These are phyloP conservation scores for Sporothrix mexicana DNA, from an alignment of 2,329 filamentous ascomycete genomes.

Conservation along the genomic window DNA sequence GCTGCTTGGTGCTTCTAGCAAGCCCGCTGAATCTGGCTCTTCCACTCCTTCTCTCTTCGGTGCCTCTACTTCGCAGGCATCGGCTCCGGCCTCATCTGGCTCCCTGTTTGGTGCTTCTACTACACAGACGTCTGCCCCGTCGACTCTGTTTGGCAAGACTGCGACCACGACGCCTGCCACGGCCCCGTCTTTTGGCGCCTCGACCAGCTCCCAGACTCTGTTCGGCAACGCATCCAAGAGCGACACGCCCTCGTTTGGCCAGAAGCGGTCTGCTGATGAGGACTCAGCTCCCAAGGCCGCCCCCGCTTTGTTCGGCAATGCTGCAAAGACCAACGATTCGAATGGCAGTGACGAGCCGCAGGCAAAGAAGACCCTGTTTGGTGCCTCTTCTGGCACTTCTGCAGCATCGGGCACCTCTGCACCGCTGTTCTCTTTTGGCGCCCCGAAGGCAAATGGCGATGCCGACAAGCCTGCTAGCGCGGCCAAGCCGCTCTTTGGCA, in stretches of 20 bases:
- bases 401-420: conserved; percentile 22
- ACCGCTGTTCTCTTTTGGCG: conserved; percentile 34
- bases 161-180: conserved; percentile 15
- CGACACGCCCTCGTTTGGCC: neutral
- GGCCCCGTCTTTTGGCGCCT: conserved; percentile 20
- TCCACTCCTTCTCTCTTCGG: conserved; percentile 33
- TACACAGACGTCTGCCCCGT: neutral
- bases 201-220: conserved; percentile 41
- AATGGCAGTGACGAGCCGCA: conserved; percentile 36
- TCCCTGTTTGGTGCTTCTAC: conserved; percentile 18
- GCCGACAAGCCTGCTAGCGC: conserved; percentile 19
- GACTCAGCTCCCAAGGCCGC: conserved; percentile 25
- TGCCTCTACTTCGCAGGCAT: neutral
- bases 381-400: conserved; percentile 27
- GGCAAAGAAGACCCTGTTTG: conserved; percentile 42
- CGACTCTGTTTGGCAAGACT: conserved; percentile 26
- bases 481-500: conserved; percentile 45
- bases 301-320: conserved; percentile 32
- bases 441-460: conserved; percentile 30
- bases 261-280: conserved; percentile 32
- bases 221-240: conserved; percentile 49
- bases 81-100: neutral
- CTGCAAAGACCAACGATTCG: conserved; percentile 37
- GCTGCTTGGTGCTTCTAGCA: conserved; percentile 27
- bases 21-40: conserved; percentile 27